Base-by-base conservation (phyloP, 139 green algal species). In the Coelastrella sp. region DNA sequence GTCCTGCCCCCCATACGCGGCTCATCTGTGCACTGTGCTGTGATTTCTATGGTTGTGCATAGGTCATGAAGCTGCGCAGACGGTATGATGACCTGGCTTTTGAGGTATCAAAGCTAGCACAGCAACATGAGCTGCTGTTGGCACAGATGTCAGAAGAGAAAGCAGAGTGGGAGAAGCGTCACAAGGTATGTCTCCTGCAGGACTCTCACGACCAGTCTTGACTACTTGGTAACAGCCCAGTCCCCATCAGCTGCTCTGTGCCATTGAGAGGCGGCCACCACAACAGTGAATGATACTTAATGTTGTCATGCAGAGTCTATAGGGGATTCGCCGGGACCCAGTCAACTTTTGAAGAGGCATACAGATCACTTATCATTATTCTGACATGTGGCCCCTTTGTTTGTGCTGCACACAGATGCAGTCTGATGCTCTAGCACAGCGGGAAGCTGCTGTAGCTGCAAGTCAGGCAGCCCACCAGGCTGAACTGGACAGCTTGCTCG, bases 11-110 rank as follows among this genome's bases (percentile, higher is more conserved):
- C 35, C 35, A 49, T 49, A 3, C 3, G 35, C 35, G 35, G 35
- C 35, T 49, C 35, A 49, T 49, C 35, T 49, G 35, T 49, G 35
- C 35, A 49, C 35, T 49, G 35, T 49, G 35, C 35, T 49, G 35
- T 49, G 35, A 49, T 49, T 5, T 49, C 35, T 49, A 49, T 49
- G 74, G 19, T 8, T 25, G 35, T 49, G 35, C 1, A 0, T 19
- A 88, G 84, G 85, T 90, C 58, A 91, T 91, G 87, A 87, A 87
- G 78, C 49, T 91, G 57, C 78, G 87, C 61, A 81, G 78, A 61
- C 78, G 79, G 7, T 87, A 60, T 24, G 78, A 91, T 57, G 87
- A 91, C n/a, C n/a, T 91, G 63, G 24, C 61, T 24, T 22, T 20
- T 20, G 65, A 87, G 49, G 61, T 91, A 6, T 24, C 56, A 4